These are phyloP conservation scores for Backusella tarrabulga DNA, from an alignment of 192 early-diverging fungal species.

Conservation along the genomic window DNA sequence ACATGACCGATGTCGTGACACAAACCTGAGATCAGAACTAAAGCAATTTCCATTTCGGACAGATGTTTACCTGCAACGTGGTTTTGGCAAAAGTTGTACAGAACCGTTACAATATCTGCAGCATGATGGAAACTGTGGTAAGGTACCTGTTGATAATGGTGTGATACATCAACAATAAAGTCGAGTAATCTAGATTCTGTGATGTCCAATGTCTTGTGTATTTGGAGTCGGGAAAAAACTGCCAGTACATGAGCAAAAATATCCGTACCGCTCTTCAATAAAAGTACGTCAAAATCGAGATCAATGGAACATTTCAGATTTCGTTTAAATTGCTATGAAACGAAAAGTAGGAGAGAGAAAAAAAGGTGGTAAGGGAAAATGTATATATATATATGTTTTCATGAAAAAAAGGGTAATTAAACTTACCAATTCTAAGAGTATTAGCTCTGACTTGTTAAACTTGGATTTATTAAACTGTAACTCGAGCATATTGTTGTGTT, in stretches of 20 bases:
- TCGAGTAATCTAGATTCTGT: constrained; percentile 68
- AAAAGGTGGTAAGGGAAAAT: background rate
- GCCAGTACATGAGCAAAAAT: constrained; percentile 81
- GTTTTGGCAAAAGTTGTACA: constrained; percentile 73
- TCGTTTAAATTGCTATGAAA: constrained; percentile 41
- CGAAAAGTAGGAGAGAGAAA: background rate
- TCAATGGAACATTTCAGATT: constrained; percentile 48
- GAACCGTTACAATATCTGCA: constrained; percentile 81
- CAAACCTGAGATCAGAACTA: constrained; percentile 74
- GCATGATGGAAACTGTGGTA: constrained; percentile 92
- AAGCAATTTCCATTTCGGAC: constrained; percentile 64
- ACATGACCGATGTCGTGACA: constrained; percentile 87
- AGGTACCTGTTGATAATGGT: constrained; percentile 69
- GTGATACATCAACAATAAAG: constrained; percentile 77
- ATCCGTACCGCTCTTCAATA: constrained; percentile 57
- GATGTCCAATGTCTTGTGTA: constrained; percentile 55
- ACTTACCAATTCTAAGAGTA: background rate
- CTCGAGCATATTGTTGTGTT: background rate
- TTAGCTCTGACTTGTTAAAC: background rate
- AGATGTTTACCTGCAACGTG: constrained; percentile 65
- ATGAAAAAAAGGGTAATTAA: background rate
- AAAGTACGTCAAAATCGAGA: constrained; percentile 61
- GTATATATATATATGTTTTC: too few relatives aligned
- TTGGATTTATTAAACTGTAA: constrained; percentile 2
- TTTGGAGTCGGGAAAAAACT: constrained; percentile 64